phyloP scores from a whole-genome alignment of 2,329 filamentous ascomycete genomes.

The Immersiporthe knoxdaviesiana region DNA sequence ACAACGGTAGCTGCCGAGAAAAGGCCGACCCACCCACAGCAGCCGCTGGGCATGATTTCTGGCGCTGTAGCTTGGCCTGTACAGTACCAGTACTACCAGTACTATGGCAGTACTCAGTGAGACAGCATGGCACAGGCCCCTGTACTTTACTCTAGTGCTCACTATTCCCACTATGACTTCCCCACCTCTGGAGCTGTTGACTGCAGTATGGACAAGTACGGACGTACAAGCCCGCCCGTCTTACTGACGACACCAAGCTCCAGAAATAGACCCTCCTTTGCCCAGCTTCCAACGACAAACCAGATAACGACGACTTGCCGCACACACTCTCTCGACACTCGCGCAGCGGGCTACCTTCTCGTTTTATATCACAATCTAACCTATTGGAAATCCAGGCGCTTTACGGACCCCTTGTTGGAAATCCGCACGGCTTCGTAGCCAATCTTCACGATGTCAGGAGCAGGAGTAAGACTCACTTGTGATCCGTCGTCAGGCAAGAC shows the following conservation, averaged over 20 bases:
- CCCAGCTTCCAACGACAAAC: slow-evolving; percentile 5
- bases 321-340: neutral
- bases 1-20: slow-evolving; percentile 25
- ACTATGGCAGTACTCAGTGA: no score
- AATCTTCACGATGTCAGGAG: slow-evolving; percentile 43
- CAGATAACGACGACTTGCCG: slow-evolving; percentile 4
- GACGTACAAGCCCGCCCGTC: slow-evolving; percentile 35
- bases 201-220: neutral
- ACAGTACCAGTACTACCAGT: no score
- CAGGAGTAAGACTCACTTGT: slow-evolving; percentile 39
- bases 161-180: neutral
- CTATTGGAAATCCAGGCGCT: neutral
- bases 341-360: neutral
- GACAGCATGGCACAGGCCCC: neutral
- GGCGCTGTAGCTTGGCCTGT: neutral
- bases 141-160: neutral
- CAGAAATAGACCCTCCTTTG: slow-evolving; percentile 40
- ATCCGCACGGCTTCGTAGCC: slow-evolving; percentile 16
- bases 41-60: neutral
- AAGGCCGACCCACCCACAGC: slow-evolving; percentile 8
- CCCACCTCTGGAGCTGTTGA: slow-evolving; percentile 11
- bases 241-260: slow-evolving; percentile 46
- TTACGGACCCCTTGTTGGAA: slow-evolving; percentile 10
- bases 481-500: slow-evolving; percentile 29
- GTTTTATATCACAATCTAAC: neutral